These are phyloP conservation scores for apple (Malus domestica) DNA, from an alignment of 306 rosid genomes.

Conservation along the genomic window DNA sequence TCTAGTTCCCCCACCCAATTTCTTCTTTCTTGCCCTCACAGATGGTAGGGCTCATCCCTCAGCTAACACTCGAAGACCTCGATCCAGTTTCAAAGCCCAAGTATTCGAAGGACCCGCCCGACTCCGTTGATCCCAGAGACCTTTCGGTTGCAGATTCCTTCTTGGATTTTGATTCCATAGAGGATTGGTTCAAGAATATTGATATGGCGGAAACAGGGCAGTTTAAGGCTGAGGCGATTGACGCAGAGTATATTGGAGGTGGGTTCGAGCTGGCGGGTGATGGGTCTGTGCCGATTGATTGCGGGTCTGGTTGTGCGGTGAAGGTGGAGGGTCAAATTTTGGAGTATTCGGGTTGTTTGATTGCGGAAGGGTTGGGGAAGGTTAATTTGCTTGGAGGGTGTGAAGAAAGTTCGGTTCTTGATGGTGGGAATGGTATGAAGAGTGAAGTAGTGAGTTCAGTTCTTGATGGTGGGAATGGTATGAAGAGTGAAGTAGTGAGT, in stretches of 20 bases:
- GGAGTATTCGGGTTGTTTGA: slow-evolving; percentile 16
- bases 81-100: slow-evolving; percentile 23
- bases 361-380: slow-evolving; percentile 43
- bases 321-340: slow-evolving; percentile 17
- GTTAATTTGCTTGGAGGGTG: slow-evolving; percentile 34
- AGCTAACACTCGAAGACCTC: slow-evolving; percentile 14
- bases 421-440: slow-evolving; percentile 11
- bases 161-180: slow-evolving; percentile 50
- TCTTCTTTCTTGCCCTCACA: neutral
- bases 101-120: slow-evolving; percentile 21
- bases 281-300: slow-evolving; percentile 5
- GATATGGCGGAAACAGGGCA: slow-evolving; percentile 24
- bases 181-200: slow-evolving; percentile 28
- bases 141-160: slow-evolving; percentile 53
- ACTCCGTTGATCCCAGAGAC: slow-evolving; percentile 21
- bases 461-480: neutral
- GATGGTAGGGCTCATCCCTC: slow-evolving; percentile 32
- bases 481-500: slow-evolving; percentile 7
- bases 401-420: slow-evolving; percentile 6
- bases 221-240: neutral
- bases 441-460: neutral
- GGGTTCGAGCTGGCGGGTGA: slow-evolving; percentile 3
- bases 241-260: neutral
- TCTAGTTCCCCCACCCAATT: neutral
- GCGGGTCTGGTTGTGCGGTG: slow-evolving; percentile 2